Evolutionary conservation across 352 stramenopile species (phyloP).

Genomic region (Globisporangium megalacanthum): DNA sequence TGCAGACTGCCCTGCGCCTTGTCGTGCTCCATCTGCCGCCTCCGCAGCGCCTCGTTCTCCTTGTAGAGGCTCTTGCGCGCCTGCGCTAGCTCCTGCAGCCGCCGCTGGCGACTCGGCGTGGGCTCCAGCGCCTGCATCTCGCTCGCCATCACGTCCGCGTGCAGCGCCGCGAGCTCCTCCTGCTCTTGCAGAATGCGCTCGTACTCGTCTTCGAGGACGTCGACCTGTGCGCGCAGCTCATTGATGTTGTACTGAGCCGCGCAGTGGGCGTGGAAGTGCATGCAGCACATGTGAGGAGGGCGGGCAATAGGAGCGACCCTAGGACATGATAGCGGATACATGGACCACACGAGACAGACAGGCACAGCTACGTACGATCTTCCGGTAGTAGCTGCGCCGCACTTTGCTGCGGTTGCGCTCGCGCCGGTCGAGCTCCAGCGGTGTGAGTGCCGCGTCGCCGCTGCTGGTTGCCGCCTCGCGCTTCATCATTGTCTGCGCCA

Average conservation of each 20-base stretch:
- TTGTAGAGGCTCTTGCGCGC: conserved; percentile 31
- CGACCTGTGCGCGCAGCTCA: conserved; percentile 37
- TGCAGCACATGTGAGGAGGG: background rate
- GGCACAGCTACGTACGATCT: conserved; percentile 35
- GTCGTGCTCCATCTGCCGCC: conserved; percentile 29
- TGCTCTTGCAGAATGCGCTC: conserved; percentile 29
- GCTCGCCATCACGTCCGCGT: conserved; percentile 15
- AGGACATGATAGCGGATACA: too few relatives aligned
- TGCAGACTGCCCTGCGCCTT: conserved; percentile 44
- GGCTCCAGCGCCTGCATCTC: conserved; percentile 18
- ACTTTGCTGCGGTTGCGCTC: conserved; percentile 51
- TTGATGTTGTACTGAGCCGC: conserved; percentile 31
- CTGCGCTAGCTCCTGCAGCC: conserved; percentile 26
- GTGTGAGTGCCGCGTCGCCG: conserved; percentile 17
- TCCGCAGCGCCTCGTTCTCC: conserved; percentile 38
- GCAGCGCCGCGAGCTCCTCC: conserved; percentile 13
- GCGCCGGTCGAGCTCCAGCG: conserved; percentile 32
- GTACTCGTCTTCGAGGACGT: conserved; percentile 38
- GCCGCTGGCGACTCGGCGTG: conserved; percentile 11
- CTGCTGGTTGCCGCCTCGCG: background rate
- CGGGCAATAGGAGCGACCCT: too few relatives aligned
- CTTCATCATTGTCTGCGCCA: conserved; percentile 5
- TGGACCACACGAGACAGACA: background rate
- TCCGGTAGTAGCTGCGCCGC: conserved; percentile 47
- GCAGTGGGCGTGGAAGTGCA: background rate